Base-by-base conservation (phyloP, 169 alveolate species). In the Plasmodium falciparum region DNA sequence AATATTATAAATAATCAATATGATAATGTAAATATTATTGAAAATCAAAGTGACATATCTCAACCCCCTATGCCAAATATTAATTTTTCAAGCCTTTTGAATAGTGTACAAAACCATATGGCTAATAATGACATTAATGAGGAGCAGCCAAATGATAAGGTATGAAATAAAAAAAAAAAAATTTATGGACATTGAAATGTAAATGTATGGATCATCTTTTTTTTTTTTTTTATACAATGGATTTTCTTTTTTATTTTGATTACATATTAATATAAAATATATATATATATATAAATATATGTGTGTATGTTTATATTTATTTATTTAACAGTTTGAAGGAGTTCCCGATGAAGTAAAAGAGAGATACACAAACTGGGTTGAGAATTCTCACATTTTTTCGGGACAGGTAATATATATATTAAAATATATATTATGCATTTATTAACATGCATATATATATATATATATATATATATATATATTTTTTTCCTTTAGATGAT, bases 311-410 rank as follows among this genome's bases (percentile, higher is more conserved):
- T 22, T 65, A 24, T 73, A 52, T 61, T 62, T 62, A 43, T 61
- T 13, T 43, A 47, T 9, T 5, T 12, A 78, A 78, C 33, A 78
- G 89, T 78, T 78, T 52, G 89, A 78, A 47, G 89, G 89, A 8
- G 39, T 78, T 43, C 89, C 89, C 3, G 65, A 78, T 43, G 76
- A 78, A 66, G 89, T 78, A 43, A 78, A 78, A 70, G 75, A 65
- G 17, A 78, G 89, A 78, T 78, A 78, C 54, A 67, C 24, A 66
- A 78, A 56, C 12, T 78, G 89, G 89, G 76, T 67, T 15, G 89
- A 78, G 29, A 66, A 78, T 50, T 17, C 78, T 1, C 89, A 78
- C 56, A 78, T 78, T 50, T 78, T 78, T 70, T 78, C 89, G 17
- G 78, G 89, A 78, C 89, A 78, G 45, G 89, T 78, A 78, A 78